These are phyloP conservation scores for Eutypella sp. DNA, from an alignment of 2,329 filamentous ascomycete species.

Conservation along the genomic window DNA sequence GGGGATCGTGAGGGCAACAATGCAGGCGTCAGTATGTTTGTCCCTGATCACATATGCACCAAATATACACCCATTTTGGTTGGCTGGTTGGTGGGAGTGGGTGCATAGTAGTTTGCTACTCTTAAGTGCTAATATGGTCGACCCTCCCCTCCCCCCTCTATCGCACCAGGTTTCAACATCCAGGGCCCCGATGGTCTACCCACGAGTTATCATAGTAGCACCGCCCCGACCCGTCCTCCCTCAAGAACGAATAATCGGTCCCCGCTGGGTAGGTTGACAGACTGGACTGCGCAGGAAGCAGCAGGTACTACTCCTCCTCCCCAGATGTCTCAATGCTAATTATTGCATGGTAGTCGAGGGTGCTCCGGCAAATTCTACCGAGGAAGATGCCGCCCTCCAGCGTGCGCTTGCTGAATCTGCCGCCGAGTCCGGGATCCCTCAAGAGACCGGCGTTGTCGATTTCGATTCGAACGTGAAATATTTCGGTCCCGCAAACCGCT, in stretches of 20 bases:
- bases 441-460: constrained; percentile 48
- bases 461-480: constrained; percentile 34
- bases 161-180: constrained; percentile 50
- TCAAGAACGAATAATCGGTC: constrained; percentile 55
- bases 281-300: constrained; percentile 39
- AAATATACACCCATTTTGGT: too few species aligned
- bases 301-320: constrained; percentile 32
- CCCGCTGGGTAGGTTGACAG: constrained; percentile 47
- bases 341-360: constrained; percentile 22
- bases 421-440: constrained; percentile 45
- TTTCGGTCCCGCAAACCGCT: constrained; percentile 57
- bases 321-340: constrained; percentile 19
- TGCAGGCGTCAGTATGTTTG: constrained; percentile 39
- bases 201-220: constrained; percentile 34
- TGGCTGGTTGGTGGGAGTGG: too few species aligned
- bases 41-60: neutral
- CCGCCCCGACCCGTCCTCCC: constrained; percentile 56
- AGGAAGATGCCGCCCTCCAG: constrained; percentile 53
- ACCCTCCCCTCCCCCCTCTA: too few species aligned
- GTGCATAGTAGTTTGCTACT: too few species aligned
- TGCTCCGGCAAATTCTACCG: constrained; percentile 31
- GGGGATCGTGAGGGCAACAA: constrained; percentile 49
- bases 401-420: constrained; percentile 53
- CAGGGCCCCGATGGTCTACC: constrained; percentile 46
- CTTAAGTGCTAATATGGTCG: too few species aligned